Base-by-base conservation (phyloP, 805 yeast genomes). In the Wickerhamomyces canadensis region DNA sequence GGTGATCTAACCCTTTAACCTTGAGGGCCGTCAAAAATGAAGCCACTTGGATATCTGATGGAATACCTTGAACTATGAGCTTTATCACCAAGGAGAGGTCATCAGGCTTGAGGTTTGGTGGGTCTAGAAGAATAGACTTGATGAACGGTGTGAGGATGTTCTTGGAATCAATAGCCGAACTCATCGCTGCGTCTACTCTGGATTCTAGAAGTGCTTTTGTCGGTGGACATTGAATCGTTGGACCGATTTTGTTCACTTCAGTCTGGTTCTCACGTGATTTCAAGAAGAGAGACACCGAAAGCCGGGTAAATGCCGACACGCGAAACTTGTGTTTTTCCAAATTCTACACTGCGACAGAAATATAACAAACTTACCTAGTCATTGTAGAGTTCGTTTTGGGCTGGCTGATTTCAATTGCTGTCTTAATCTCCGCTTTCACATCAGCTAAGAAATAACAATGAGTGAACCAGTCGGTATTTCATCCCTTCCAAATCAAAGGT, bases 21-120 rank as follows among this genome's bases (percentile, higher is more conserved):
- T 93, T 72, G 34, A 93, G 64, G 1, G 84, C 86, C 0, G 94
- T 80, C 40, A 93, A 68, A 54, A 93, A 89, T 9, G 93, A 74
- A 0, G 91, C 78, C 11, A 79, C 67, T 54, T 86, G 94, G 22
- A 85, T 67, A 35, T 82, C 84, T 10, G 78, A 62, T 4, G 84
- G 78, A 19, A 74, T 57, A 4, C 80, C 79, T 28, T 72, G 64
- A 53, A 87, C 72, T 26, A 85, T 76, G 17, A 72, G 58, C 32
- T 70, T 67, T 34, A 88, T 67, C 1, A 86, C 93, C 2, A 65
- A 61, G 9, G 79, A 60, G 30, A 89, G 66, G 38, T 88, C 95
- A 5, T 59, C 57, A 0, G 87, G 77, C 0, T 78, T 69, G 39
- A 89, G 67, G 27, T 67, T 64, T 9, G 82, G 80, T 1, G 91